Evolutionary conservation across 1,284 basidiomycete genomes (phyloP).

Genomic region (Cryptococcus sp.): DNA sequence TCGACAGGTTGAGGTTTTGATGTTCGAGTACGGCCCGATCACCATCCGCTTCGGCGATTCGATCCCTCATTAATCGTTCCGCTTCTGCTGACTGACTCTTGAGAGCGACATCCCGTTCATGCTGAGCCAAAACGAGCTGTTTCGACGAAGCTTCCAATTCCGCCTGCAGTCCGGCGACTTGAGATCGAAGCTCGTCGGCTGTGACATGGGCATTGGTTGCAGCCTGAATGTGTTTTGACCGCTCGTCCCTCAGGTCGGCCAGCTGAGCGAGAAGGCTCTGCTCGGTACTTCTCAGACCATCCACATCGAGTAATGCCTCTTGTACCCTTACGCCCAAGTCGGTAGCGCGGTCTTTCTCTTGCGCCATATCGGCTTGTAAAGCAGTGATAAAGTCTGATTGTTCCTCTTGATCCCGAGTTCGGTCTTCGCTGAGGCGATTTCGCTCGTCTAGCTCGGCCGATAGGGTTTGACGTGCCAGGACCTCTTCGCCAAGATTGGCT

Average conservation of each 20-base stretch:
- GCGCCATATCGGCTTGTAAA: conserved; percentile 52
- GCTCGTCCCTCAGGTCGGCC: conserved; percentile 64
- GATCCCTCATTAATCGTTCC: conserved; percentile 76
- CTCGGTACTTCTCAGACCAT: conserved; percentile 56
- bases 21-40: conserved; percentile 84
- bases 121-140: conserved; percentile 61
- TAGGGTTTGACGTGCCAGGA: conserved; percentile 33
- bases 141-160: conserved; percentile 50
- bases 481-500: conserved; percentile 39
- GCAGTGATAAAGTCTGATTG: conserved; percentile 26
- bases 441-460: conserved; percentile 33
- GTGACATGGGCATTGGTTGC: conserved; percentile 68
- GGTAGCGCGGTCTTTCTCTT: conserved; percentile 54
- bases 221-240: conserved; percentile 61
- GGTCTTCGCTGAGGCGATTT: conserved; percentile 31
- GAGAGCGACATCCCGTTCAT: conserved; percentile 70
- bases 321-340: conserved; percentile 54
- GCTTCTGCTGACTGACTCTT: conserved; percentile 71
- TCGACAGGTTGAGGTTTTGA: conserved; percentile 71
- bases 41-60: conserved; percentile 83
- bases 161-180: conserved; percentile 54
- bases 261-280: conserved; percentile 53
- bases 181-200: conserved; percentile 66
- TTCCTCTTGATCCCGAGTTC: conserved; percentile 29
- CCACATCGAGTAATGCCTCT: conserved; percentile 61